Percentiles rank a stretch among this genome's conserved stretches.
These are phyloP conservation scores for Suillus tomentosus DNA, from an alignment of 768 basidiomycete genomes.

Conservation along the genomic window DNA sequence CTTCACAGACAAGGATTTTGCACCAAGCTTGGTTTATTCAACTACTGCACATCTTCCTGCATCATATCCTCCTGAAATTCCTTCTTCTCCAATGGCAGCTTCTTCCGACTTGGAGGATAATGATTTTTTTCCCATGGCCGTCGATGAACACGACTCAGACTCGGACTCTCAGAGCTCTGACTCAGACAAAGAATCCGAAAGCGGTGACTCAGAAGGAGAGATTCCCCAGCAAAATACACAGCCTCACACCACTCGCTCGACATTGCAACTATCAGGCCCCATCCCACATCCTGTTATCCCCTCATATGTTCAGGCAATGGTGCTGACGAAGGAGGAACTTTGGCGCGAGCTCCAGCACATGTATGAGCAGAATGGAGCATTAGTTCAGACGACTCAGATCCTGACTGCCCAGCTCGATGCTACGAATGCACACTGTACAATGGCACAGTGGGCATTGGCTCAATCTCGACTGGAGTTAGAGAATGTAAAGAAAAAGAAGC, in stretches of 20 bases:
- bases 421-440: neutral
- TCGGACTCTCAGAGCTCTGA: neutral
- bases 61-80: constrained; percentile 5
- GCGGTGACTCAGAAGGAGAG: too few relatives aligned
- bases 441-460: neutral
- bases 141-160: neutral
- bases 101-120: neutral
- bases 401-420: neutral
- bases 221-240: too few relatives aligned
- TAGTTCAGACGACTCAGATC: neutral
- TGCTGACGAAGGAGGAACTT: neutral
- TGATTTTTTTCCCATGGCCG: neutral
- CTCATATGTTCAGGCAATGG: constrained; percentile 1
- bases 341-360: neutral
- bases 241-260: neutral
- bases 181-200: too few relatives aligned
- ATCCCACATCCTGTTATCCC: neutral
- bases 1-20: neutral
- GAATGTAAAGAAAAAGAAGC: neutral
- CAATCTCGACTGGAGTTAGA: neutral
- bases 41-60: neutral
- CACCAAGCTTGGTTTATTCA: neutral
- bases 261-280: neutral
- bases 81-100: neutral
- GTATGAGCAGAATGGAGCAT: neutral